These are phyloP conservation scores for Leccinum rimulosum DNA, from an alignment of 768 basidiomycete genomes.

Conservation along the genomic window DNA sequence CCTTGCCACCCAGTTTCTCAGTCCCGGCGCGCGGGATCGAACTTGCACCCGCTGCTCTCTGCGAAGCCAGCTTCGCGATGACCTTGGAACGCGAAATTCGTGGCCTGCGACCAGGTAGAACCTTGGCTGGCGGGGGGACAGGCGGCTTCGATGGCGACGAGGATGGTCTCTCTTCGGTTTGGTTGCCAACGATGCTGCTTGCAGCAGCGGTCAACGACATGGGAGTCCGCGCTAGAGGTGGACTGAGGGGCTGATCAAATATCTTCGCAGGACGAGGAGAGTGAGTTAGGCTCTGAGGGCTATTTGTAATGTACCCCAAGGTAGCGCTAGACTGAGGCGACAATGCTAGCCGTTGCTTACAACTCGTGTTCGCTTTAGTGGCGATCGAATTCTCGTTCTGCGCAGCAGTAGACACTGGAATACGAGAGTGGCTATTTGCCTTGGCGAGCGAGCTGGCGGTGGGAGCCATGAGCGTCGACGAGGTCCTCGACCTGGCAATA, in stretches of 20 bases:
- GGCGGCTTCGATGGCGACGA: conserved; percentile 12
- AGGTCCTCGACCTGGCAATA: conserved; percentile 28
- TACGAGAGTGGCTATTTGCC: conserved; percentile 29
- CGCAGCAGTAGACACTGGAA: conserved; percentile 20
- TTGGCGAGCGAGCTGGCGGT: conserved; percentile 78
- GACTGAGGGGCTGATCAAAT: conserved; percentile 52
- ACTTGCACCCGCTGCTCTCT: conserved; percentile 45
- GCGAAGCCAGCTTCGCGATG: conserved; percentile 71
- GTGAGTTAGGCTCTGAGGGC: conserved; percentile 20
- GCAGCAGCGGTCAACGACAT: conserved; percentile 34
- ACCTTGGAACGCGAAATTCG: conserved; percentile 81
- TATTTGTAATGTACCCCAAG: conserved; percentile 36
- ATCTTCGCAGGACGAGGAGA: conserved; percentile 33
- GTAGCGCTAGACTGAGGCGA: conserved; percentile 18
- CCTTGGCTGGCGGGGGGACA: conserved; percentile 29
- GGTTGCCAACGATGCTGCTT: conserved; percentile 21
- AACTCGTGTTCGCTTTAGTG: conserved; percentile 8
- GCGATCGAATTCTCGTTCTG: conserved; percentile 14
- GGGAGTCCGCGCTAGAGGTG: conserved; percentile 24
- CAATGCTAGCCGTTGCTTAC: conserved; percentile 12
- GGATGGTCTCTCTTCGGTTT: background rate
- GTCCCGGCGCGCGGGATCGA: conserved; percentile 12
- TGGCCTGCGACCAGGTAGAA: conserved; percentile 54
- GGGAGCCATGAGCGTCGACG: conserved; percentile 63
- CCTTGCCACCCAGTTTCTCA: conserved; percentile 29